Evolutionary conservation across 2,329 filamentous ascomycete species (phyloP).

Genomic region (Xylariaceae sp.): DNA sequence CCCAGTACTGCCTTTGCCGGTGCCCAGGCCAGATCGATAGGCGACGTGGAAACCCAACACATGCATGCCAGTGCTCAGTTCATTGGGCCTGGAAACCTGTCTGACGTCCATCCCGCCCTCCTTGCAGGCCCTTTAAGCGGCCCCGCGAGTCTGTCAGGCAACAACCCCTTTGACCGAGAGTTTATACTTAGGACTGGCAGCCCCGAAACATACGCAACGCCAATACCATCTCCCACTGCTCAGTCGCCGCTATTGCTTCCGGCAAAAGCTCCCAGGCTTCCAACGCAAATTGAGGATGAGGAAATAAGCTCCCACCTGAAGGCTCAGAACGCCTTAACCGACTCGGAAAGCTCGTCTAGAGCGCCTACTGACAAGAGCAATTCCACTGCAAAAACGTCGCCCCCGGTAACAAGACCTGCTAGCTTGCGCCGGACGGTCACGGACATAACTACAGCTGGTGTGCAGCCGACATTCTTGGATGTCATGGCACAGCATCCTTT

Average conservation of each 20-base stretch:
- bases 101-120: conserved; percentile 40
- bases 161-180: conserved; percentile 79
- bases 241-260: conserved; percentile 18
- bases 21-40: conserved; percentile 74
- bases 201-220: conserved; percentile 41
- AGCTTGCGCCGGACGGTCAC: conserved; percentile 82
- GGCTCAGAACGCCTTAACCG: conserved; percentile 24
- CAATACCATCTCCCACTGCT: conserved; percentile 32
- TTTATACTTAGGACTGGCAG: conserved; percentile 57
- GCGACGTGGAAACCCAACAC: conserved; percentile 80
- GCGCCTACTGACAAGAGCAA: conserved; percentile 52
- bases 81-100: conserved; percentile 61
- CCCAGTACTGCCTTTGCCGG: conserved; percentile 71
- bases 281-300: conserved; percentile 4
- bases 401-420: conserved; percentile 55
- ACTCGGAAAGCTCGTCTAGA: conserved; percentile 47
- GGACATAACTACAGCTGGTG: conserved; percentile 65
- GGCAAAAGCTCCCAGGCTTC: conserved; percentile 3
- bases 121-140: conserved; percentile 67
- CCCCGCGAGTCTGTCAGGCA: conserved; percentile 64
- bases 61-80: conserved; percentile 83
- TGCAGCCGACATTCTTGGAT: conserved; percentile 81
- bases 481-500: conserved; percentile 81
- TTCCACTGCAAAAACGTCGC: conserved; percentile 46
- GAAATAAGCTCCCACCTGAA: conserved; percentile 16